Base-by-base conservation (phyloP, 2,329 filamentous ascomycete genomes). In the Paecilomyces fulvus region DNA sequence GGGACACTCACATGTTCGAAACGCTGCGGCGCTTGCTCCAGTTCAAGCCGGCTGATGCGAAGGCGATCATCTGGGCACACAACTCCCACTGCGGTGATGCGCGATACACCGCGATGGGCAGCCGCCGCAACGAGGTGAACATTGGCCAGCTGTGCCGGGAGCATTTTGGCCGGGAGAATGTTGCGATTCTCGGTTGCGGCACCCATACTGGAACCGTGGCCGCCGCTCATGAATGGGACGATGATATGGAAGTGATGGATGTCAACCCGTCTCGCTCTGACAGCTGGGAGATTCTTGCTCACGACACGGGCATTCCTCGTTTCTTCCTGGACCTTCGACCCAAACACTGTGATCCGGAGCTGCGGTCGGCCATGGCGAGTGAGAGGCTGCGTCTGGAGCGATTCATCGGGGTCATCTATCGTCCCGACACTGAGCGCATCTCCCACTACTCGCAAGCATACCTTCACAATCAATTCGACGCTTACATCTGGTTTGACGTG, bases 21-120 rank as follows among this genome's bases (percentile, higher is more conserved):
- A 79, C 76, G 0, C 67, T 82, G 25, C 58, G 65, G 0, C 74
- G 79, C 1, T 61, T 80, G 1, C 64, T 80, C 20, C 69, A 75
- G 55, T 68, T 73, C 55, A 73, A 74, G 31, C 67, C 69, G 1
- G 53, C 65, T 1, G 65, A 68, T 1, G 67, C 67, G 10, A 80
- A 80, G 57, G 78, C 76, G 0, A 72, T 81, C 3, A 75, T 82
- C 10, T 83, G 79, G 79, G 79, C 79, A 25, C 79, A 80, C 60
- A 81, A 80, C 57, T 78, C 74, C 52, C 79, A 82, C 52, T 65
- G 80, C 10, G 79, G 79, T n/a, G 79, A 82, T 60, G 79, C 79
- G n/a, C 71, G 79, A 14, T 75, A 72, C 31, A 81, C 78, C 5
- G 75, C 73, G 55, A 80, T 80, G 78, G 75, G 77, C 9, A 67